phyloP scores from a whole-genome alignment of 345 rosid species.

The Gossypioides kirkii region DNA sequence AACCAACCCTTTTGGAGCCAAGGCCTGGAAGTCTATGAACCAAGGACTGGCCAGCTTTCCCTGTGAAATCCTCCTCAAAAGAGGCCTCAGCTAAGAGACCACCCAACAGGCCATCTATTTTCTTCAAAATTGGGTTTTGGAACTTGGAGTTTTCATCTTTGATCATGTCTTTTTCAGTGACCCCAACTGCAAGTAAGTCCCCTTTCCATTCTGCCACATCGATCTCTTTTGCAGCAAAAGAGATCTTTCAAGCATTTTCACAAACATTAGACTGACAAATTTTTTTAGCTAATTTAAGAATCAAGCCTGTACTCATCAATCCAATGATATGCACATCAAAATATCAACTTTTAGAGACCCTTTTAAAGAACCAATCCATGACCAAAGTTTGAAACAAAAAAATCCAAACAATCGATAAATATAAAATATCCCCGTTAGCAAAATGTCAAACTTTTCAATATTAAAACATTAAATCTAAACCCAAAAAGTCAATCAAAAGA shows the following conservation, averaged over 20 bases:
- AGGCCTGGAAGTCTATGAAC: slow-evolving; percentile 78
- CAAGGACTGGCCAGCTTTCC: slow-evolving; percentile 69
- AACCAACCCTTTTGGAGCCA: slow-evolving; percentile 79
- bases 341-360: not conserved
- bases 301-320: not conserved
- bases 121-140: slow-evolving; percentile 62
- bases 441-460: not conserved
- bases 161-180: slow-evolving; percentile 72
- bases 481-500: not conserved
- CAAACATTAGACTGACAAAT: not conserved
- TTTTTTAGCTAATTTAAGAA: not conserved
- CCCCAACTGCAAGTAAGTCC: slow-evolving; percentile 78
- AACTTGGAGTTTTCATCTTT: slow-evolving; percentile 58
- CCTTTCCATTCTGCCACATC: slow-evolving; percentile 86
- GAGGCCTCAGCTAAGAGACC: slow-evolving; percentile 74
- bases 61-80: slow-evolving; percentile 80
- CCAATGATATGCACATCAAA: slow-evolving; percentile 4
- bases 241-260: slow-evolving; percentile 39
- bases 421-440: not conserved
- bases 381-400: not conserved
- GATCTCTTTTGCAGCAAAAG: slow-evolving; percentile 71
- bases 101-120: slow-evolving; percentile 56
- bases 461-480: not conserved
- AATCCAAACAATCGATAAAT: not conserved
- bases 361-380: not conserved